Base-by-base conservation (phyloP, 331 rosid genomes). In the Rosa hybrid region DNA sequence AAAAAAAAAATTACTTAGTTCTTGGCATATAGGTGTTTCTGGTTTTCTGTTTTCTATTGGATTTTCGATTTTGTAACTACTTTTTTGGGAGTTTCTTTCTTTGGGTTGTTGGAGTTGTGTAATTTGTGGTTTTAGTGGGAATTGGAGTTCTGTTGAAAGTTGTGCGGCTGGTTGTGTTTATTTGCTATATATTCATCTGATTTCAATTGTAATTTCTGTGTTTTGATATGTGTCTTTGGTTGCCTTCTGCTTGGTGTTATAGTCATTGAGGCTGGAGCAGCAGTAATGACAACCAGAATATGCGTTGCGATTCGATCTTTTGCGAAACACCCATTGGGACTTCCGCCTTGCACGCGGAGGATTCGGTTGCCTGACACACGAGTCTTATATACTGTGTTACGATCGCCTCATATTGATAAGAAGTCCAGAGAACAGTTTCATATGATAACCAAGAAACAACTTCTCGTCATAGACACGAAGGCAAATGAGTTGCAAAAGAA, bases 351-450 rank as follows among this genome's bases (percentile, higher is more conserved):
- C 18, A 30, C 77, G 20, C 77, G 44, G 73, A 49, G 71, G 50
- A 12, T 79, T 23, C 76, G 71, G 17, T 72, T 80, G 83, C 83
- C 78, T 30, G 73, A 59, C 57, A 57, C 78, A 14, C 72, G 83
- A 39, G 56, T 25, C 21, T 68, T 72, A 13, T 68, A 71, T 9
- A 80, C 72, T 4, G 60, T 80, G 39, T 27, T 49, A n/a, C 78
- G 77, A 57, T 80, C 83, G 4, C 83, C 83, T 59, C 83, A 80
- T 53, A 44, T 80, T 49, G 77, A 80, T 54, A 80, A 80, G 49
- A 80, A 71, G 72, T 71, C 83, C 49, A 34, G 83, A 45, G 83
- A 80, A 54, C 83, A 80, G 23, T 80, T 80, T 44, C 65, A 72
- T 39, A 80, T 72, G 78, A 39, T 25, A 46, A 68, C n/a, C 50